These are phyloP conservation scores for Thalassiosira mediterranea DNA, from an alignment of 352 stramenopile species.

Conservation along the genomic window DNA sequence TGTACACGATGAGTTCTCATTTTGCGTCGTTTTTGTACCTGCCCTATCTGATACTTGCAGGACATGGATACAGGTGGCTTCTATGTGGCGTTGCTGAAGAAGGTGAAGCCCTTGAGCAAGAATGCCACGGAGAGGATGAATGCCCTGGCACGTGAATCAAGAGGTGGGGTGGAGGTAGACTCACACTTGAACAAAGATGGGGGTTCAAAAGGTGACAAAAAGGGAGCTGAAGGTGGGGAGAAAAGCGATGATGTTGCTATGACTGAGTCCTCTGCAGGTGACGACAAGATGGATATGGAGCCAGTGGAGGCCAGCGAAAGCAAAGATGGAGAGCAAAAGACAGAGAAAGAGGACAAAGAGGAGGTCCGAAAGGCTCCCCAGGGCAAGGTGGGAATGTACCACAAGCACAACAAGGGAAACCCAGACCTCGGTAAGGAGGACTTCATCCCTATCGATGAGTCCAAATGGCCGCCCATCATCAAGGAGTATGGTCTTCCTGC, in stretches of 20 bases:
- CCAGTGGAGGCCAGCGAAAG: neutral
- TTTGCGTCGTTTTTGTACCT: too few species aligned
- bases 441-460: slow-evolving; percentile 51
- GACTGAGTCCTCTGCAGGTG: slow-evolving; percentile 8
- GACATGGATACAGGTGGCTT: slow-evolving; percentile 99
- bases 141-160: slow-evolving; percentile 44
- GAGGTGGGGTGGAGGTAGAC: slow-evolving; percentile 29
- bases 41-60: too few species aligned
- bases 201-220: slow-evolving; percentile 5
- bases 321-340: slow-evolving; percentile 19
- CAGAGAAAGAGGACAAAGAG: slow-evolving; percentile 8
- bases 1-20: too few species aligned
- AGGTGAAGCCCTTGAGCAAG: slow-evolving; percentile 84
- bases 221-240: slow-evolving; percentile 5
- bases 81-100: slow-evolving; percentile 96
- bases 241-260: slow-evolving; percentile 13
- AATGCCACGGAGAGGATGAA: slow-evolving; percentile 65
- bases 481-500: slow-evolving; percentile 57
- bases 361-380: slow-evolving; percentile 33
- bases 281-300: neutral
- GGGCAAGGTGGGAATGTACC: slow-evolving; percentile 27
- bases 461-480: slow-evolving; percentile 47
- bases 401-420: slow-evolving; percentile 35
- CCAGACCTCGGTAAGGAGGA: slow-evolving; percentile 61
- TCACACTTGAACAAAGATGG: slow-evolving; percentile 30